These are phyloP conservation scores for Melaleuca alternifolia DNA, from an alignment of 345 rosid genomes.

Conservation along the genomic window DNA sequence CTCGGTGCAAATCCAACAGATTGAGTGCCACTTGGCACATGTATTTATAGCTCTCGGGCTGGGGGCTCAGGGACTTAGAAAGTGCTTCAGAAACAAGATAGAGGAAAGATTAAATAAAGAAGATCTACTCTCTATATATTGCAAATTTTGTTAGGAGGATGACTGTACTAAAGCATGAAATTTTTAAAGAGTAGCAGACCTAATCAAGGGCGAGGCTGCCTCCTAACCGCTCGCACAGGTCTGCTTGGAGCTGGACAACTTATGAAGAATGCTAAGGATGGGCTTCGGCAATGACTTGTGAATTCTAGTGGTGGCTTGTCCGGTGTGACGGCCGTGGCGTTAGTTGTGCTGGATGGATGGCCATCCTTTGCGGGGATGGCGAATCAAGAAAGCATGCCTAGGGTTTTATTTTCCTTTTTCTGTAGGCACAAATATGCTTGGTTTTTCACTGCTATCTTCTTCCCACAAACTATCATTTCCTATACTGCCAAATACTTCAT, in stretches of 20 bases:
- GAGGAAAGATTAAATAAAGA: too few species aligned
- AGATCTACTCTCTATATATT: too few species aligned
- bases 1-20: not conserved
- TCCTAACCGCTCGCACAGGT: too few species aligned
- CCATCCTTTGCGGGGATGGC: too few species aligned
- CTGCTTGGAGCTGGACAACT: too few species aligned
- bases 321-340: not conserved
- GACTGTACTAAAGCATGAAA: too few species aligned
- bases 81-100: too few species aligned
- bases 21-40: not conserved
- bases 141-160: too few species aligned
- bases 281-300: not conserved
- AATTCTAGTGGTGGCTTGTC: not conserved
- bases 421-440: not conserved
- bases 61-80: not conserved
- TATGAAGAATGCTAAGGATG: not conserved
- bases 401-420: not conserved
- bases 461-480: not conserved
- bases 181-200: too few species aligned
- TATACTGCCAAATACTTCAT: too few species aligned
- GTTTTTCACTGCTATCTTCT: not conserved
- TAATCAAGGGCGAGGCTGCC: too few species aligned
- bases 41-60: not conserved
- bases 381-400: not conserved
- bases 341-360: not conserved